Percentiles rank a stretch among this genome's conserved stretches.
Conservation (phyloP, 2,329 filamentous ascomycete species). For the Dothideomycetidae sp. region DNA sequence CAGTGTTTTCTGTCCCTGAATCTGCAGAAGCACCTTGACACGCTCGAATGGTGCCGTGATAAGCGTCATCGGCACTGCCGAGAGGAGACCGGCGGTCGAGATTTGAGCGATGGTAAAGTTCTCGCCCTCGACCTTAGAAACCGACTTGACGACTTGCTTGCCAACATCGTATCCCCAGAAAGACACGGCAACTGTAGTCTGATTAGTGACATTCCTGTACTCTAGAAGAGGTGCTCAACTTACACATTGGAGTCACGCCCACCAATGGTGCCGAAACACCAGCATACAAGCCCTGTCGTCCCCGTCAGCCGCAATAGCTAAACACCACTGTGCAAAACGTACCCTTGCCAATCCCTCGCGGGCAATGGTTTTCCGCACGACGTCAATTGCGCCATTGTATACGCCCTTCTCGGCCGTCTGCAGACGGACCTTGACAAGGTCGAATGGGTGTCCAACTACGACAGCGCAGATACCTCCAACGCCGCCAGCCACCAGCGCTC, state of each 20-base stretch:
- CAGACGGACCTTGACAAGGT: slow-evolving; percentile 91
- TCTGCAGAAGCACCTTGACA: slow-evolving; percentile 95
- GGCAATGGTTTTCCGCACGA: slow-evolving; percentile 76
- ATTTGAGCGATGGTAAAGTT: slow-evolving; percentile 74
- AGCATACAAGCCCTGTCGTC: slow-evolving; percentile 70
- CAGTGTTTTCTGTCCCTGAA: slow-evolving; percentile 79
- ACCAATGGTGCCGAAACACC: slow-evolving; percentile 89
- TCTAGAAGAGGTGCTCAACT: slow-evolving; percentile 30
- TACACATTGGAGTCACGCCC: slow-evolving; percentile 98
- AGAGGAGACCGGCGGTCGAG: slow-evolving; percentile 90
- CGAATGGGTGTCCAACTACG: slow-evolving; percentile 85
- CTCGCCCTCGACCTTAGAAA: slow-evolving; percentile 51
- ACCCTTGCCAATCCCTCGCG: slow-evolving; percentile 60
- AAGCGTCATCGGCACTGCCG: slow-evolving; percentile 88
- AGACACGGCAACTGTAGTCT: slow-evolving; percentile 43
- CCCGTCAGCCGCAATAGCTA: slow-evolving; percentile 1
- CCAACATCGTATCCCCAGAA: slow-evolving; percentile 88
- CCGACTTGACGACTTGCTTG: slow-evolving; percentile 65
- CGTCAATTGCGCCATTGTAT: slow-evolving; percentile 80
- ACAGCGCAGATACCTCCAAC: slow-evolving; percentile 92
- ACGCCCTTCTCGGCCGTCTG: slow-evolving; percentile 92
- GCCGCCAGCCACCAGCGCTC: slow-evolving; percentile 76
- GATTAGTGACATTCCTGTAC: slow-evolving; percentile 12
- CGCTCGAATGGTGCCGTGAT: slow-evolving; percentile 99
- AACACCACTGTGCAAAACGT: slow-evolving; percentile 1